These are phyloP conservation scores for Cyanidium caldarium DNA, from an alignment of 23 red algal genomes.

Conservation along the genomic window DNA sequence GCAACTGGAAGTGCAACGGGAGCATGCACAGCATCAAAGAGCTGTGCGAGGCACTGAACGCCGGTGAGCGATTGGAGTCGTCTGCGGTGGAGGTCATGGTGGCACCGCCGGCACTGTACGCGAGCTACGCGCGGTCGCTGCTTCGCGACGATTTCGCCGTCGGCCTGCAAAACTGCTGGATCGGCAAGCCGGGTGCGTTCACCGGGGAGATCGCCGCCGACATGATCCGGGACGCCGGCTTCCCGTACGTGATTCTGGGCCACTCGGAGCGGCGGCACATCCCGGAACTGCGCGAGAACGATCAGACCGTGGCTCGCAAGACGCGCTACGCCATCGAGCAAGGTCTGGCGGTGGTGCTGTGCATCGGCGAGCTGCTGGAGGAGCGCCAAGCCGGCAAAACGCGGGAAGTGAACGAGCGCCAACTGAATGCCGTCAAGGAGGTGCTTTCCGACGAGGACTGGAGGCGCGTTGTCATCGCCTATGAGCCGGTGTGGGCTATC, in stretches of 20 bases:
- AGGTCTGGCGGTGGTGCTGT: conserved; percentile 59
- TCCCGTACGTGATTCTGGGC: conserved; percentile 71
- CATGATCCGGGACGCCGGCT: conserved; percentile 75
- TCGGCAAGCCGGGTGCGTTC: conserved; percentile 41
- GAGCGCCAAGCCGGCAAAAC: conserved; percentile 70
- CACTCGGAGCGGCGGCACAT: conserved; percentile 81
- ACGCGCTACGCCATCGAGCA: conserved; percentile 37
- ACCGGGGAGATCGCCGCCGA: conserved; percentile 63
- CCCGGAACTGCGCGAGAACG: conserved; percentile 36
- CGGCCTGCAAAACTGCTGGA: conserved; percentile 67
- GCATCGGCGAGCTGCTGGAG: conserved; percentile 78
- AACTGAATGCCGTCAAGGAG: conserved; percentile 37
- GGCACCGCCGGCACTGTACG: conserved; percentile 43
- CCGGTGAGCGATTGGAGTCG: conserved; percentile 5
- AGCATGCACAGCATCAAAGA: conserved; percentile 34
- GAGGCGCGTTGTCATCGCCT: conserved; percentile 62
- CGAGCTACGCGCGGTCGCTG: conserved; percentile 26
- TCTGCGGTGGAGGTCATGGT: conserved; percentile 44
- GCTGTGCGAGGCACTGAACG: conserved; percentile 48
- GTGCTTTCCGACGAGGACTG: conserved; percentile 36
- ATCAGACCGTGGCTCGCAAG: conserved; percentile 49
- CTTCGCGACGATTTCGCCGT: conserved; percentile 51
- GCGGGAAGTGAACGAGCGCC: conserved; percentile 51
- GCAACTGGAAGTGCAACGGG: conserved; percentile 98
- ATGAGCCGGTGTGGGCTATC: conserved; percentile 98